A percentile compares a stretch with the other conserved stretches of the same genome.
Evolutionary conservation across 2,329 filamentous ascomycete species (phyloP).

Genomic region (Anisogramma anomala): DNA sequence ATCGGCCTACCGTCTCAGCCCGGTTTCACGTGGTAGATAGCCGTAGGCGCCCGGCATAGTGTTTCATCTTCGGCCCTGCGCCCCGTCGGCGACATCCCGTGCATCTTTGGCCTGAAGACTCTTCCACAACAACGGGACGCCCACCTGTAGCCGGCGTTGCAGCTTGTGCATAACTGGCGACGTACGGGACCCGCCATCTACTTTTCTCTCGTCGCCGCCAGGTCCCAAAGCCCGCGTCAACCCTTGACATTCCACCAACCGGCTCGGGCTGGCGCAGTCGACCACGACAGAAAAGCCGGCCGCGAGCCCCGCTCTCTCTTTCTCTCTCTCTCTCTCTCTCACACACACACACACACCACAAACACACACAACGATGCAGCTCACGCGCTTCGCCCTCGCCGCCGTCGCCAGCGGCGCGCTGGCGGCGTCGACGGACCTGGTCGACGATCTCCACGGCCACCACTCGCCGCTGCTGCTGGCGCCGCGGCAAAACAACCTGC

Average conservation of each 20-base stretch:
- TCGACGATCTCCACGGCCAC: slow-evolving; percentile 24
- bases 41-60: not conserved
- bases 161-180: not conserved
- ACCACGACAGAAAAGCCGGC: too few relatives aligned
- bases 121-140: too few relatives aligned
- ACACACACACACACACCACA: not conserved
- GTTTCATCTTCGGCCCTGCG: not conserved
- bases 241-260: too few relatives aligned
- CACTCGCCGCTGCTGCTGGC: slow-evolving; percentile 24
- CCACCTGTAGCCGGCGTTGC: not conserved
- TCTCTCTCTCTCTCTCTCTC: too few relatives aligned
- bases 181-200: too few relatives aligned
- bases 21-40: slow-evolving; percentile 15
- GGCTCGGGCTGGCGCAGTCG: too few relatives aligned
- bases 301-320: too few relatives aligned
- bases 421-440: slow-evolving; percentile 18
- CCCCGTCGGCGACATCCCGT: not conserved
- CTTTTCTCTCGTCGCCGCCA: too few relatives aligned
- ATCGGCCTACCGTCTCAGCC: slow-evolving; percentile 21
- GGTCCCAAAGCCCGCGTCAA: too few relatives aligned
- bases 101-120: not conserved
- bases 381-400: not conserved
- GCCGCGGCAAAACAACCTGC: slow-evolving; percentile 27
- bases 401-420: not conserved
- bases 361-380: not conserved